Evolutionary conservation across 164 flowering plant genomes (phyloP), one percentile per base, ranked within the genome.

Genomic region (Macadamia tetraphylla): DNA sequence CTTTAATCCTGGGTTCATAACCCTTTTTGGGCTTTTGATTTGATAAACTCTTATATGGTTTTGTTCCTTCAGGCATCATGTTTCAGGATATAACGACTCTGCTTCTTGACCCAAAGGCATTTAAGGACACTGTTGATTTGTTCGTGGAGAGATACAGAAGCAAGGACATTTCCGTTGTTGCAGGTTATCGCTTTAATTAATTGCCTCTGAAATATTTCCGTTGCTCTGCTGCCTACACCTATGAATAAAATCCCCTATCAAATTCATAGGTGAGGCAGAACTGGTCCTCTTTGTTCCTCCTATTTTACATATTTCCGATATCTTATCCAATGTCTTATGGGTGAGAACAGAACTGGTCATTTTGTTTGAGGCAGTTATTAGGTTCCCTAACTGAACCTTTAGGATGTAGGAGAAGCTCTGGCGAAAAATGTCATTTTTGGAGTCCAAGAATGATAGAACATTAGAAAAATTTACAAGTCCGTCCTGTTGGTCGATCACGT

Each of bases 61-160:
- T 56, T 18, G 42, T 13, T 53, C 65, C 55, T 52, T 68, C 81
- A 94, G 98, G 98, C 83, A 90, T 94, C 72, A 61, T 88, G 92
- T 94, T 94, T 76, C 97, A 92, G 77, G 98, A 94, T 69, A 94
- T 94, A 74, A 92, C 98, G 1, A 94, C 98, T 0, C 75, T 94
- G 87, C 82, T 94, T 56, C 95, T 94, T 60, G 92, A 92, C 68
- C 79, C 82, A 0, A 73, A 75, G 80, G 97, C 97, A 6, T 94
- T 94, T 71, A 85, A 74, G 80, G 98, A 94, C 68, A 86, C 95
- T 31, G 90, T 94, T 62, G 97, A 92, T 81, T 77, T 94, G 86
- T 89, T 94, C 65, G 98, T 90, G 29, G 98, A 92, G 86, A 85
- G 98, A 68, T 94, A 94, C 73, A 82, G 73, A 56, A 90, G 76